These are phyloP conservation scores for Penicillium canariense DNA, from an alignment of 495 filamentous ascomycete species.

Conservation along the genomic window DNA sequence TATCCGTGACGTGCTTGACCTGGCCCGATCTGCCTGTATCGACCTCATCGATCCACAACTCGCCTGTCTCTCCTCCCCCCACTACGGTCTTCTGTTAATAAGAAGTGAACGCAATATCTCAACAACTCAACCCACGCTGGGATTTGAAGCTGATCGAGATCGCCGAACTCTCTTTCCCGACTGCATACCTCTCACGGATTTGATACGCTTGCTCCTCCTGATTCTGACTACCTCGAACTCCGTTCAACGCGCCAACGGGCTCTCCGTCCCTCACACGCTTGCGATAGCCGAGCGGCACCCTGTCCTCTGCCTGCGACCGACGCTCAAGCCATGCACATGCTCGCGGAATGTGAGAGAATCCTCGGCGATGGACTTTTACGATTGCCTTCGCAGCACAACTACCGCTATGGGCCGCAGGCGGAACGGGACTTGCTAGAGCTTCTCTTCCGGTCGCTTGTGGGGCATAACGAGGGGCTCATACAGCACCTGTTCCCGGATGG, in stretches of 20 bases:
- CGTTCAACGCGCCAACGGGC: slow-evolving; percentile 20
- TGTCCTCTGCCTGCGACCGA: slow-evolving; percentile 6
- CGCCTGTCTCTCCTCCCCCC: slow-evolving; percentile 20
- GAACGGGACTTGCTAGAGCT: slow-evolving; percentile 66
- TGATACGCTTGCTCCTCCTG: slow-evolving; percentile 8
- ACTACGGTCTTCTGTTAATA: slow-evolving; percentile 21
- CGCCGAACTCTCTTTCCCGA: neutral
- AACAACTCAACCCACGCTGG: neutral
- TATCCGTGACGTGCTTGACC: slow-evolving; percentile 9
- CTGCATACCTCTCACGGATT: slow-evolving; percentile 4
- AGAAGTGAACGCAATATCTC: neutral
- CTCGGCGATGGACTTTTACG: slow-evolving; percentile 73
- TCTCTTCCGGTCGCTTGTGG: slow-evolving; percentile 83
- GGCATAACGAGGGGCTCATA: slow-evolving; percentile 67
- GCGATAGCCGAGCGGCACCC: slow-evolving; percentile 20
- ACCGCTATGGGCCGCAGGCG: slow-evolving; percentile 70
- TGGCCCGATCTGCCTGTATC: slow-evolving; percentile 8
- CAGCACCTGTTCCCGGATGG: slow-evolving; percentile 76
- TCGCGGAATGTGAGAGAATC: slow-evolving; percentile 73
- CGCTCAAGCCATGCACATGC: slow-evolving; percentile 36
- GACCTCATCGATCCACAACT: slow-evolving; percentile 23
- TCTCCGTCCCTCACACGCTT: slow-evolving; percentile 7
- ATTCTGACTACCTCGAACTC: slow-evolving; percentile 8
- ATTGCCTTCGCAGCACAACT: slow-evolving; percentile 63
- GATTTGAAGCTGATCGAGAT: neutral